A percentile compares a stretch with the other conserved stretches of the same genome.
Conservation (phyloP, 495 filamentous ascomycete species). For the Aspergillus ellipticus region DNA sequence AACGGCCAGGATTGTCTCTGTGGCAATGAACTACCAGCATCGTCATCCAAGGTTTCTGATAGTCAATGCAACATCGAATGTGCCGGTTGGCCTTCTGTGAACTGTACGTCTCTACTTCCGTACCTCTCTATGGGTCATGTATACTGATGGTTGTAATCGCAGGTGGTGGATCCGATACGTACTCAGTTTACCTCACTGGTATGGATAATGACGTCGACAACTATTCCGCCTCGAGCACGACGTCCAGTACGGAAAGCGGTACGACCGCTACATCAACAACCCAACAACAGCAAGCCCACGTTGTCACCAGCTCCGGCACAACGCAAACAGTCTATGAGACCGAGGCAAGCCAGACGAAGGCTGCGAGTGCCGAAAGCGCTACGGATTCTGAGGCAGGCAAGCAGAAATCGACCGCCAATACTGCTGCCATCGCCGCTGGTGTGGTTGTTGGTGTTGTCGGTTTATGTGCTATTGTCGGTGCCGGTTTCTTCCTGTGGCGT, state of each 20-base stretch:
- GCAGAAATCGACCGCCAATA: conserved; percentile 48
- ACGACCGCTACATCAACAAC: conserved; percentile 10
- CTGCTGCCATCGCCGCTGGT: conserved; percentile 79
- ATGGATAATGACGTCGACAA: conserved; percentile 26
- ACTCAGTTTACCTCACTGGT: conserved; percentile 45
- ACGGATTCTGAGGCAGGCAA: not conserved
- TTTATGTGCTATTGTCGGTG: conserved; percentile 60
- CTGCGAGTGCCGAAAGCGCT: conserved; percentile 5
- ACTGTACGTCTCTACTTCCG: conserved; percentile 40
- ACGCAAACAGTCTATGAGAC: conserved; percentile 37
- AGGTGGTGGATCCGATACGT: conserved; percentile 46
- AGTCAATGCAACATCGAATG: conserved; percentile 38
- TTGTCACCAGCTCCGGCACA: conserved; percentile 26
- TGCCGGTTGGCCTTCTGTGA: conserved; percentile 40
- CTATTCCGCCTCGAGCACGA: conserved; percentile 16
- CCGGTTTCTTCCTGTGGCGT: conserved; percentile 71
- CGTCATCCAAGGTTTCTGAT: conserved; percentile 35
- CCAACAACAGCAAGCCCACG: conserved; percentile 20
- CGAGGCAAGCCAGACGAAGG: conserved; percentile 21
- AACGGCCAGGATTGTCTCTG: conserved; percentile 45
- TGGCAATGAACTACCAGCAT: conserved; percentile 40
- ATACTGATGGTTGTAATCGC: conserved; percentile 7
- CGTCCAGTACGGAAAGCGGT: conserved; percentile 15
- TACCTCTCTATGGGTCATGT: not conserved
- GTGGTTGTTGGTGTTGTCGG: conserved; percentile 82